Base-by-base conservation (phyloP, 2,329 filamentous ascomycete genomes). In the Teratosphaeria zuluensis region DNA sequence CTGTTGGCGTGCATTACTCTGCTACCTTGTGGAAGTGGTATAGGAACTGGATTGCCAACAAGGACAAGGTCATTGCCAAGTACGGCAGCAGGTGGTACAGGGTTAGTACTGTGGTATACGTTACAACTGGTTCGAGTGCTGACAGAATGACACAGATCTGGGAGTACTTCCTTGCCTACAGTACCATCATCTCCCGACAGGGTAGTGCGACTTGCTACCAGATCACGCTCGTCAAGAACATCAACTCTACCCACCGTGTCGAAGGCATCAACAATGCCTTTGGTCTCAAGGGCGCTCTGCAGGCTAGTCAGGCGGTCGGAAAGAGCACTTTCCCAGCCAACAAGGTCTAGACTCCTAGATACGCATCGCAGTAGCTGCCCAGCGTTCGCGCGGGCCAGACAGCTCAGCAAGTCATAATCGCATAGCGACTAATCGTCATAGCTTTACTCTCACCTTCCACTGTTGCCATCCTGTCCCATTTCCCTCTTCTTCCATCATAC, bases 21-120 rank as follows among this genome's bases (percentile, higher is more conserved):
- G 91, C 91, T 56, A 97, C 94, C 31, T 80, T 99, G 63, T 97
- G 94, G 94, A 84, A 89, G 72, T 97, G 94, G 94, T 97, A 97
- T 81, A 84, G 94, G 66, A 97, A 97, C 83, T 97, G 94, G 94
- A 83, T 96, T 74, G 90, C 81, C 76, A 97, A 97, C 82, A 81
- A 83, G 67, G 90, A 95, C 60, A 95, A 95, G 80, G 89, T 96
- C 62, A 84, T 88, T 75, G 90, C 89, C 72, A 97, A 96, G 82
- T 97, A 97, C 73, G 94, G 94, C 70, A 86, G 88, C 72, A 83
- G 89, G 72, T 99, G 94, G 94, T 99, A 89, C 84, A 86, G 92
- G 75, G 89, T 92, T 82, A 79, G 88, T 81, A 61, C 32, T 21
- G 7, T 11, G 7, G 19, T 19, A 1, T 53, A 53, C 28, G 21